Conservation (phyloP, 2,329 filamentous ascomycete species). For the Pseudogymnoascus pannorum region DNA sequence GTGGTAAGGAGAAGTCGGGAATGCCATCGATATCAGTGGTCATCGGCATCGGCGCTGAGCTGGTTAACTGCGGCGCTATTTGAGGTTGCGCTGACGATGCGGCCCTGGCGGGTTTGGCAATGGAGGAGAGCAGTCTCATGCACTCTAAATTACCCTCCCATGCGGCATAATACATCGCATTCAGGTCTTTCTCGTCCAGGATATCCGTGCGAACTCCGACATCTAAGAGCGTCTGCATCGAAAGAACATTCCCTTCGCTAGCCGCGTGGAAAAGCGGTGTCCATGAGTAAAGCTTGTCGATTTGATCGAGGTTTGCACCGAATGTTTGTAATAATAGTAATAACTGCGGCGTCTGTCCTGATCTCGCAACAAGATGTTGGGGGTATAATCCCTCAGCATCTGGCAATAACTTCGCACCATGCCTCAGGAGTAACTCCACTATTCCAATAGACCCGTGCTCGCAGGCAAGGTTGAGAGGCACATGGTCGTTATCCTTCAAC, state of each 20-base stretch:
- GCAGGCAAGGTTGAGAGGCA: conserved; percentile 89
- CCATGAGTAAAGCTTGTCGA: conserved; percentile 96
- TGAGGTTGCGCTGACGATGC: conserved; percentile 24
- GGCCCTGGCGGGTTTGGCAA: conserved; percentile 22
- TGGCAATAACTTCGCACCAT: conserved; percentile 74
- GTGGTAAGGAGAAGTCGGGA: conserved; percentile 82
- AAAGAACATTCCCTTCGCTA: conserved; percentile 89
- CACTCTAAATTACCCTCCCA: conserved; percentile 97
- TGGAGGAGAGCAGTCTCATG: conserved; percentile 74
- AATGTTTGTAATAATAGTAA: conserved; percentile 75
- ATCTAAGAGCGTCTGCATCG: conserved; percentile 72
- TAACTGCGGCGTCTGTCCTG: conserved; percentile 72
- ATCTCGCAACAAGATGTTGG: conserved; percentile 91
- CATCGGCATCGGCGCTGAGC: conserved; percentile 47
- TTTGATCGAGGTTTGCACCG: conserved; percentile 82
- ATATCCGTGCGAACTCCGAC: conserved; percentile 72
- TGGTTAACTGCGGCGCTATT: conserved; percentile 26
- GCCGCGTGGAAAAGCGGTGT: conserved; percentile 94
- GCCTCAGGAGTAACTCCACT: conserved; percentile 74
- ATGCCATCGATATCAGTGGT: conserved; percentile 79
- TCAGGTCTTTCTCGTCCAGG: conserved; percentile 84
- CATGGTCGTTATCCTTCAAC: conserved; percentile 78
- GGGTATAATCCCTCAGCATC: conserved; percentile 95
- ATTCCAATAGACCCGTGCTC: conserved; percentile 84
- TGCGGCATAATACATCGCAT: conserved; percentile 95